Percentiles rank a stretch among this genome's conserved stretches.
These are phyloP conservation scores for Coleophoma crateriformis DNA, from an alignment of 2,329 filamentous ascomycete species.

Conservation along the genomic window DNA sequence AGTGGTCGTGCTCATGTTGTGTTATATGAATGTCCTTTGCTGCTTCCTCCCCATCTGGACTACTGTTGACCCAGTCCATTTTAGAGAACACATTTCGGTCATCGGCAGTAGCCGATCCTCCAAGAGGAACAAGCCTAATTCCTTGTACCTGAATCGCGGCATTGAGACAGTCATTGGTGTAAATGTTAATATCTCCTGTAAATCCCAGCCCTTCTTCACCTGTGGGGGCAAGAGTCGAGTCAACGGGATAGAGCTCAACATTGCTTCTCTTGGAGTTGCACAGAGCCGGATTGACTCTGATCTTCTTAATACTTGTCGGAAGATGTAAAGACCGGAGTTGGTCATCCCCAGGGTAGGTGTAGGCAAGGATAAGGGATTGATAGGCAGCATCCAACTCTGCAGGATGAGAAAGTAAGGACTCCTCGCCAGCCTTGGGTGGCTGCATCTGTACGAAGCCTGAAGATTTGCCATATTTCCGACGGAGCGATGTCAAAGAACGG, in stretches of 20 bases:
- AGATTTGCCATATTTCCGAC: neutral
- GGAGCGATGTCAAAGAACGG: neutral
- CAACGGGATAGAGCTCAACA: neutral
- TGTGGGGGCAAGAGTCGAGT: neutral
- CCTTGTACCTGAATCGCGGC: neutral
- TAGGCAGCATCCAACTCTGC: conserved; percentile 50
- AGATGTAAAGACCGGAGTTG: conserved; percentile 4
- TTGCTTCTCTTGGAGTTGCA: too few species aligned
- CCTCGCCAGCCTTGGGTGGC: neutral
- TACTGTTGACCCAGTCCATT: neutral
- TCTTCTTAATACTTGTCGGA: conserved; percentile 3
- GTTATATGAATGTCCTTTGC: neutral
- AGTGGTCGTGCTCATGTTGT: neutral
- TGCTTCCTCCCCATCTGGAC: neutral
- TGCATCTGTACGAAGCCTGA: neutral
- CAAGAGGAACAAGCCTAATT: neutral
- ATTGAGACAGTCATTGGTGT: neutral
- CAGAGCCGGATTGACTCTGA: conserved; percentile 6
- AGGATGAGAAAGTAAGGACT: conserved; percentile 32
- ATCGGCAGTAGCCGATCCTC: neutral
- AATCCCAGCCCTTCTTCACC: neutral
- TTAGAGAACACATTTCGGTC: neutral
- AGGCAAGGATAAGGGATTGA: conserved; percentile 25
- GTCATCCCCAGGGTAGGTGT: conserved; percentile 2
- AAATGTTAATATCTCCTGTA: neutral